A percentile compares a stretch with the other conserved stretches of the same genome.
Evolutionary conservation across 1,139 yeast genomes (phyloP).

Genomic region (Taphrina betulina): DNA sequence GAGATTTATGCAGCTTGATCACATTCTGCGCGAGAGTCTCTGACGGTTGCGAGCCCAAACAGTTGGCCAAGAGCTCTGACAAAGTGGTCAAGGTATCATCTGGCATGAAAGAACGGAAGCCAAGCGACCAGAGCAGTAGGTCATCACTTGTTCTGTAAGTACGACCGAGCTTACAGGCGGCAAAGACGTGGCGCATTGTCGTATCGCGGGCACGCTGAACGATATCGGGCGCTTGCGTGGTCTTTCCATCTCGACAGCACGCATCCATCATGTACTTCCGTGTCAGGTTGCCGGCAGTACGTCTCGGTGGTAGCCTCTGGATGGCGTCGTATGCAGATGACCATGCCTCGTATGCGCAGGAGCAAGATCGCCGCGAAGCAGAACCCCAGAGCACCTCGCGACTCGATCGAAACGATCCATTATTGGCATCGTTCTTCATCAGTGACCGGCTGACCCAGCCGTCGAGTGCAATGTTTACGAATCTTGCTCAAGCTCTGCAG

Average conservation of each 20-base stretch:
- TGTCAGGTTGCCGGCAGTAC: too few species aligned
- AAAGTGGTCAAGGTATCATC: neutral
- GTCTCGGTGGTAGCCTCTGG: too few species aligned
- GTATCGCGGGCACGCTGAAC: too few species aligned
- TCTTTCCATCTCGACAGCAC: too few species aligned
- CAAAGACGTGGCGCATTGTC: too few species aligned
- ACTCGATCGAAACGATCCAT: slow-evolving; percentile 19
- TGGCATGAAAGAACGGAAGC: slow-evolving; percentile 1
- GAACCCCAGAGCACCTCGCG: neutral
- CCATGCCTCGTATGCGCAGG: slow-evolving; percentile 21
- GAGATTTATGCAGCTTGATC: slow-evolving; percentile 27
- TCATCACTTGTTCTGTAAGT: too few species aligned
- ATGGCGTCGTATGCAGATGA: slow-evolving; percentile 32
- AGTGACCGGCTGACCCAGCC: neutral
- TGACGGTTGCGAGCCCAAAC: slow-evolving; percentile 15
- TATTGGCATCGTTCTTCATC: slow-evolving; percentile 12
- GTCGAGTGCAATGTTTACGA: neutral
- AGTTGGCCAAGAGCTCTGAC: slow-evolving; percentile 17
- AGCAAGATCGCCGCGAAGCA: neutral
- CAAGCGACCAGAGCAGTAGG: too few species aligned
- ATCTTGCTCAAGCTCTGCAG: slow-evolving; percentile 21
- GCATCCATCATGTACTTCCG: too few species aligned
- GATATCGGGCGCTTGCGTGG: too few species aligned
- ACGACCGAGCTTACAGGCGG: too few species aligned
- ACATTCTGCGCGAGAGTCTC: slow-evolving; percentile 34